A percentile compares a stretch with the other conserved stretches of the same genome.
Conservation (phyloP, 805 yeast species). For the Cyberlindnera bimundalis region DNA sequence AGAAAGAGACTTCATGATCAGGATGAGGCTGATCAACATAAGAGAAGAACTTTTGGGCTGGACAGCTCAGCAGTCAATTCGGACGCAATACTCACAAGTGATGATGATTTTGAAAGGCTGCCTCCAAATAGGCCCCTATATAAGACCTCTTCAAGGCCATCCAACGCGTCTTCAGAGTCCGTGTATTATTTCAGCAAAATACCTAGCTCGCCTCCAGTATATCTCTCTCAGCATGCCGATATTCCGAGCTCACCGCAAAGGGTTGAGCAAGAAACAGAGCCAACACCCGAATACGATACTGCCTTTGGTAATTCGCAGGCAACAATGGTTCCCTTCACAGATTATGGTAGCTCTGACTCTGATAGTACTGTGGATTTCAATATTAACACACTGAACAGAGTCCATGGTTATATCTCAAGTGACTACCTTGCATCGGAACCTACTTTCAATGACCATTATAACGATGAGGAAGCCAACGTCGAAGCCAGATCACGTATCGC, state of each 20-base stretch:
- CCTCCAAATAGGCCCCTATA: slow-evolving; percentile 5
- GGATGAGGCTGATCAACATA: slow-evolving; percentile 13
- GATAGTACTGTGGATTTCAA: slow-evolving; percentile 26
- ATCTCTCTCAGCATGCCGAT: slow-evolving; percentile 1
- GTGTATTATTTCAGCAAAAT: slow-evolving; percentile 21
- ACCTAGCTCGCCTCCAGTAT: slow-evolving; percentile 27
- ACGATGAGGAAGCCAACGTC: slow-evolving; percentile 17
- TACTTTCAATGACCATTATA: slow-evolving; percentile 14
- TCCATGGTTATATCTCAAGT: slow-evolving; percentile 25
- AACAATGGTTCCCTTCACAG: slow-evolving; percentile 14
- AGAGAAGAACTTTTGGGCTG: slow-evolving; percentile 15
- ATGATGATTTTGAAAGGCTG: slow-evolving; percentile 11
- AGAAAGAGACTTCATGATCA: slow-evolving; percentile 21
- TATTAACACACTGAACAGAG: slow-evolving; percentile 20
- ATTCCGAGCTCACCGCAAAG: slow-evolving; percentile 21
- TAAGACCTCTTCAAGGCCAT: slow-evolving; percentile 20
- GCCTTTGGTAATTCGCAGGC: slow-evolving; percentile 24
- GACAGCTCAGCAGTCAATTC: slow-evolving; percentile 16
- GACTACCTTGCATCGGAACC: slow-evolving; percentile 21
- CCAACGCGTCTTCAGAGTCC: slow-evolving; percentile 24
- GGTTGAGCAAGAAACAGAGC: too few species aligned
- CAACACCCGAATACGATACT: neutral
- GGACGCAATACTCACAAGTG: slow-evolving; percentile 23
- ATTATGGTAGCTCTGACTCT: slow-evolving; percentile 12
- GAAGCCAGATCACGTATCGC: slow-evolving; percentile 41